phyloP scores from a whole-genome alignment of 805 yeast genomes.

The Metschnikowia noctiluminum region DNA sequence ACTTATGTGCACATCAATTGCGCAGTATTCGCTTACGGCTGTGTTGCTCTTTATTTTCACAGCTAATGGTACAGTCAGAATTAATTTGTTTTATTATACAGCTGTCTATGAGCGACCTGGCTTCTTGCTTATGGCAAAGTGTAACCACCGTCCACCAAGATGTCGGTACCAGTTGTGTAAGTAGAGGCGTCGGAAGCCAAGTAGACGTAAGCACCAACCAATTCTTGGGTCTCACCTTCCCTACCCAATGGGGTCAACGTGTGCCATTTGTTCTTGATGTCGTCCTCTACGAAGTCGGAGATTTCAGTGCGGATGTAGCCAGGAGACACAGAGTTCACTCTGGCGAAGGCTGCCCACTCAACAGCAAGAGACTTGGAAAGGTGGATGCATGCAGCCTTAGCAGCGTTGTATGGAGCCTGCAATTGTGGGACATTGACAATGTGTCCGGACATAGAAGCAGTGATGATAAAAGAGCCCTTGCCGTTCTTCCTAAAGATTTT shows the following conservation, averaged over 20 bases:
- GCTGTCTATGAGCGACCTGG: neutral
- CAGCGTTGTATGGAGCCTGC: conserved; percentile 47
- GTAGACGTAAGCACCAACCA: conserved; percentile 46
- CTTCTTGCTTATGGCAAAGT: conserved; percentile 16
- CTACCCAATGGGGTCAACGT: conserved; percentile 44
- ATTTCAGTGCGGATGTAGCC: conserved; percentile 43
- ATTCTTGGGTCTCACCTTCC: conserved; percentile 41
- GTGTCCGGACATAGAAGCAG: conserved; percentile 48
- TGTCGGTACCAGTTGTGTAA: conserved; percentile 44
- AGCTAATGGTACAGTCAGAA: neutral
- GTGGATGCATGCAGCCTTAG: conserved; percentile 44
- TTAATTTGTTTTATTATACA: neutral
- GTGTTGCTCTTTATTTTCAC: no score
- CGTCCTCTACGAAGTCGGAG: conserved; percentile 33
- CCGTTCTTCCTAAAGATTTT: conserved; percentile 37
- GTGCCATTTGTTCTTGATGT: conserved; percentile 37
- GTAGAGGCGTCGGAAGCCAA: conserved; percentile 44
- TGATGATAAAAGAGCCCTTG: conserved; percentile 41
- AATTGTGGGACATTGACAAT: conserved; percentile 44
- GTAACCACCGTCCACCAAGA: conserved; percentile 48
- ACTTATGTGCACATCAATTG: no score
- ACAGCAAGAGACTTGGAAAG: conserved; percentile 43
- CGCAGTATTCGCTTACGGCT: no score
- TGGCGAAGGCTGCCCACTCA: conserved; percentile 47
- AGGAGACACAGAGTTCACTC: conserved; percentile 43